Evolutionary conservation across 2,329 filamentous ascomycete genomes (phyloP).

Genomic region (Aspergillus bombycis): DNA sequence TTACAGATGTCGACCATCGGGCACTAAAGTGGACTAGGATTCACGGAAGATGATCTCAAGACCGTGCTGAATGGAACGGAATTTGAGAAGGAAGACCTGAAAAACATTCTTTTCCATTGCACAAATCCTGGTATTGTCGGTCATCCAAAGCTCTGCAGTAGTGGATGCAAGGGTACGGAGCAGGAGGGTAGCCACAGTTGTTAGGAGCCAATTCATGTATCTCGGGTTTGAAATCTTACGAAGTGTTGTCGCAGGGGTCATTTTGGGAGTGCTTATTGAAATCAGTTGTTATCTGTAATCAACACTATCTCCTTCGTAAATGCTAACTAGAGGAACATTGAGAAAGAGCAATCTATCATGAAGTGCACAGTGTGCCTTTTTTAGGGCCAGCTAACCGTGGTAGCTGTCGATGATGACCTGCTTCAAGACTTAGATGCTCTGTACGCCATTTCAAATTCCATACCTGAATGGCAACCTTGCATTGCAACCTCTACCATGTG

Average conservation of each 20-base stretch:
- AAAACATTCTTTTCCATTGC: constrained; percentile 39
- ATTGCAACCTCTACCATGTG: not conserved
- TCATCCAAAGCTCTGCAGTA: constrained; percentile 34
- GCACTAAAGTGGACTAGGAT: constrained; percentile 23
- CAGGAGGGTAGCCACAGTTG: constrained; percentile 35
- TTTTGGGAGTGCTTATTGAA: not conserved
- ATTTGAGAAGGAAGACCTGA: constrained; percentile 29
- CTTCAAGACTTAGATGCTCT: too few relatives aligned
- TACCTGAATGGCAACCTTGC: not conserved
- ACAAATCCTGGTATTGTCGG: constrained; percentile 38
- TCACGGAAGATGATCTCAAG: constrained; percentile 33
- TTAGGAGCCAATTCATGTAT: not conserved
- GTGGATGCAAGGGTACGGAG: constrained; percentile 30
- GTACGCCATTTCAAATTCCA: not conserved
- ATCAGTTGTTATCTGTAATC: not conserved
- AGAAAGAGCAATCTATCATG: not conserved
- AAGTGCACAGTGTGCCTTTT: not conserved
- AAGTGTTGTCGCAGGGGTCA: not conserved
- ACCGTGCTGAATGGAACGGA: constrained; percentile 31
- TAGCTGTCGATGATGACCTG: not conserved
- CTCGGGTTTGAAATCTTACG: not conserved
- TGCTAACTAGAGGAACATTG: not conserved
- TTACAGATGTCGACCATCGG: not conserved
- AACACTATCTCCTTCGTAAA: not conserved
- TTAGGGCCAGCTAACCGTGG: too few relatives aligned